These are phyloP conservation scores for Sclerotinia borealis DNA, from an alignment of 2,329 filamentous ascomycete species.

Conservation along the genomic window DNA sequence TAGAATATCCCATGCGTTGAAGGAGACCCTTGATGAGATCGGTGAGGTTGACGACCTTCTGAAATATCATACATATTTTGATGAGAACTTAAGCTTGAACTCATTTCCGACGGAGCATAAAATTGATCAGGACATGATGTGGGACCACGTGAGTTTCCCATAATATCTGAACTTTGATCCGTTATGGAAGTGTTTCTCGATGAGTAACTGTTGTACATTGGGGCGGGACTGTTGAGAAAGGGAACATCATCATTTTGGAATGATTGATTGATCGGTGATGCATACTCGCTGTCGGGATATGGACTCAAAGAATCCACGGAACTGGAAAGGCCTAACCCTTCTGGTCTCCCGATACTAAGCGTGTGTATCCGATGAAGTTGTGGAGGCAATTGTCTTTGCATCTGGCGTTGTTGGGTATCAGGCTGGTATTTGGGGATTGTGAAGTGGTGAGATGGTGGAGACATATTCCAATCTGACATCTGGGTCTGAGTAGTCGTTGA, in stretches of 20 bases:
- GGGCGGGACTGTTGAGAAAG: constrained; percentile 49
- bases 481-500: constrained; percentile 25
- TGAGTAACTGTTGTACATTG: constrained; percentile 51
- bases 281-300: constrained; percentile 49
- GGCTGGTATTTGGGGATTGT: constrained; percentile 14
- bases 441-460: constrained; percentile 26
- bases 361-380: constrained; percentile 44
- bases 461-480: constrained; percentile 31
- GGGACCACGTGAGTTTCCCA: constrained; percentile 49
- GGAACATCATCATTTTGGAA: constrained; percentile 49
- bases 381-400: constrained; percentile 37
- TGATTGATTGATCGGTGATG: constrained; percentile 47
- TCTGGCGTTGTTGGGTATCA: constrained; percentile 22
- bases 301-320: constrained; percentile 47
- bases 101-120: constrained; percentile 54
- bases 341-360: constrained; percentile 38
- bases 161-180: constrained; percentile 48
- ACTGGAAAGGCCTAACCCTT: constrained; percentile 27
- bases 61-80: constrained; percentile 48
- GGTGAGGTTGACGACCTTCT: constrained; percentile 28
- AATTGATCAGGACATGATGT: constrained; percentile 56
- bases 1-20: constrained; percentile 30
- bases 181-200: constrained; percentile 45
- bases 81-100: constrained; percentile 55
- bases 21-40: constrained; percentile 29